phyloP scores from a whole-genome alignment of 2,329 filamentous ascomycete genomes.

The Trichoderma aggressivum region DNA sequence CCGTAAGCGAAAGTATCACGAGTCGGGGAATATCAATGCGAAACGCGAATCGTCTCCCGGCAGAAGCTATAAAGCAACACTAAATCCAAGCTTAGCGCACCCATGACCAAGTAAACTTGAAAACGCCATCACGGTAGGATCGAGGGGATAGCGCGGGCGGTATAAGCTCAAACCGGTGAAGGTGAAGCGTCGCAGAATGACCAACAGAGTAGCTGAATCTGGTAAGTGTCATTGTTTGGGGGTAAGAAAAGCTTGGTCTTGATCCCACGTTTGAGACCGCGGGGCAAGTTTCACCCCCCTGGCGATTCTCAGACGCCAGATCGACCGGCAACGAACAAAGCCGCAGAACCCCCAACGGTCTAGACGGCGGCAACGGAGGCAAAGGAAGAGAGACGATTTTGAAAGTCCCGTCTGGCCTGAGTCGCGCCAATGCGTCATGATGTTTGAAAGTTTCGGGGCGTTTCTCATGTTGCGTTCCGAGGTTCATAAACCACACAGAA shows the following conservation, averaged over 20 bases:
- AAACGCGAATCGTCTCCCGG: constrained; percentile 6
- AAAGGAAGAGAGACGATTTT: neutral
- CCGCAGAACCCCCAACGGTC: neutral
- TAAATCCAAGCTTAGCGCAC: neutral
- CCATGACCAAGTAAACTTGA: neutral
- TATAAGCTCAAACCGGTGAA: neutral
- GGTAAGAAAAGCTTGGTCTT: neutral
- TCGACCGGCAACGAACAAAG: constrained; percentile 22
- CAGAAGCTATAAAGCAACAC: neutral
- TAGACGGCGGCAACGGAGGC: neutral
- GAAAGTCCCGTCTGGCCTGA: constrained; percentile 1
- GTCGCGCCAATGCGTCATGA: constrained; percentile 1
- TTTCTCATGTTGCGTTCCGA: neutral
- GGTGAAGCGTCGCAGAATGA: constrained; percentile 5
- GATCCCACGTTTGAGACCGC: neutral
- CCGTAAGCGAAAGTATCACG: neutral
- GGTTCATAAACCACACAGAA: neutral
- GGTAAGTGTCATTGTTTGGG: neutral
- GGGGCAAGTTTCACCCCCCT: constrained; percentile 12
- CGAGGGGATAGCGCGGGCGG: neutral
- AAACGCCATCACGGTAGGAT: neutral
- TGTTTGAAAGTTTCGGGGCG: neutral
- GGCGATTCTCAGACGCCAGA: constrained; percentile 23
- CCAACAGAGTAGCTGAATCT: neutral
- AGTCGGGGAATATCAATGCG: neutral